Conservation (phyloP, 768 basidiomycete genomes). For the Leccinum variicolor region DNA sequence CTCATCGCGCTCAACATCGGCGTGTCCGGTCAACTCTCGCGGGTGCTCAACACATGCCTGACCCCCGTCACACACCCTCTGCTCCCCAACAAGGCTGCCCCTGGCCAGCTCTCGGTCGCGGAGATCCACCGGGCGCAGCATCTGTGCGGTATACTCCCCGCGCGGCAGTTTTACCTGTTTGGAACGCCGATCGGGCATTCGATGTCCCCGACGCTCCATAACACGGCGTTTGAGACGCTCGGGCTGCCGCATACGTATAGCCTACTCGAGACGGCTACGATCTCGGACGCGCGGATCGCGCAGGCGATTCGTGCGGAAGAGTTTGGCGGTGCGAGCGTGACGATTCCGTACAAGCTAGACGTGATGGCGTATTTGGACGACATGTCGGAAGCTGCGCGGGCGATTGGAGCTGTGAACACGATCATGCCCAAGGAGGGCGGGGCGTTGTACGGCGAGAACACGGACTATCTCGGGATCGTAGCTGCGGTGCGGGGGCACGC, state of each 20-base stretch:
- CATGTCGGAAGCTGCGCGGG: constrained; percentile 74
- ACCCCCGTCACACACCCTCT: constrained; percentile 89
- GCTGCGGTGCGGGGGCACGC: constrained; percentile 48
- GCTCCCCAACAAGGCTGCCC: constrained; percentile 84
- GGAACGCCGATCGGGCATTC: constrained; percentile 87
- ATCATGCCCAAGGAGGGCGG: constrained; percentile 49
- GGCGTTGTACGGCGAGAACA: constrained; percentile 87
- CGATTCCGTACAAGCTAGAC: constrained; percentile 93
- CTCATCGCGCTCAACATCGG: constrained; percentile 97
- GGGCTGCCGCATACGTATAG: constrained; percentile 83
- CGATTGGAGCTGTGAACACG: constrained; percentile 95
- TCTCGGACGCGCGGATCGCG: constrained; percentile 47
- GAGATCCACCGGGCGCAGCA: constrained; percentile 82
- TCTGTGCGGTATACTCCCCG: constrained; percentile 75
- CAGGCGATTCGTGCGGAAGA: constrained; percentile 57
- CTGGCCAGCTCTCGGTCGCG: constrained; percentile 87
- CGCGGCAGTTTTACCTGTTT: constrained; percentile 78
- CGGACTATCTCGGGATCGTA: constrained; percentile 90
- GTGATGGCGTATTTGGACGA: constrained; percentile 80
- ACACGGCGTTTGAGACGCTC: constrained; percentile 76
- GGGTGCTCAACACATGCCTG: constrained; percentile 81
- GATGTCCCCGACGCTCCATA: constrained; percentile 92
- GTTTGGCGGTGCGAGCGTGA: constrained; percentile 96
- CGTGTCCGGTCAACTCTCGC: constrained; percentile 80
- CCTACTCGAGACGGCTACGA: constrained; percentile 67